Conservation (phyloP, 495 filamentous ascomycete genomes). For the Trichocladium uniseriatum region DNA sequence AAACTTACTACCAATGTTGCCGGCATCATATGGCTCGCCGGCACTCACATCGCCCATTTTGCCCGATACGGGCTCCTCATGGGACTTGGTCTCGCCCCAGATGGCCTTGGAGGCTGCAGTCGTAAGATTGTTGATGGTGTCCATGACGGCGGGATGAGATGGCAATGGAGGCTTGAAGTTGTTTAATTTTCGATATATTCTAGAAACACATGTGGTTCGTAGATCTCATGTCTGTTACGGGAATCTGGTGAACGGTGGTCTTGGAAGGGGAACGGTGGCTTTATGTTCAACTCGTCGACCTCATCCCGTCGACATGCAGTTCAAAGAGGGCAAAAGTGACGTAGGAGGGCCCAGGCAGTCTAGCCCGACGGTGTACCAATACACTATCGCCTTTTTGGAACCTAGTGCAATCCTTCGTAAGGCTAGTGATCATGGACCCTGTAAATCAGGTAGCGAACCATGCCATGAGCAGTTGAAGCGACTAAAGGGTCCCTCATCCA, state of each 20-base stretch:
- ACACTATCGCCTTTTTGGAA: neutral
- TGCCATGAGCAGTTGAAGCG: too few species aligned
- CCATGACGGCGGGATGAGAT: slow-evolving; percentile 35
- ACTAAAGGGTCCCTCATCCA: too few species aligned
- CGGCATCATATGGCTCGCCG: slow-evolving; percentile 51
- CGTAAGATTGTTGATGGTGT: slow-evolving; percentile 44
- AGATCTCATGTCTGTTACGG: too few species aligned
- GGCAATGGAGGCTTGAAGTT: neutral
- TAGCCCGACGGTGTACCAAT: neutral
- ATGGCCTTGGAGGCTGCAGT: slow-evolving; percentile 39
- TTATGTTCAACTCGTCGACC: neutral
- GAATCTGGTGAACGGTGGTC: too few species aligned
- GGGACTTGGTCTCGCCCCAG: slow-evolving; percentile 36
- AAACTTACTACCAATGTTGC: slow-evolving; percentile 39
- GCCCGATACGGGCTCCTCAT: slow-evolving; percentile 46
- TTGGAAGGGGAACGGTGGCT: neutral
- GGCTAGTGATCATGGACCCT: too few species aligned
- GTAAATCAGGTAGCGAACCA: too few species aligned
- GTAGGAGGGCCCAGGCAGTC: neutral
- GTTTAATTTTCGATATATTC: neutral
- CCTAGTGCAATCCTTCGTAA: neutral
- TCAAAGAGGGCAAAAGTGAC: neutral
- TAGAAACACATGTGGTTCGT: neutral
- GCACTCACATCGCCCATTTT: slow-evolving; percentile 41
- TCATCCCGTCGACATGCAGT: neutral